A percentile compares a stretch with the other conserved stretches of the same genome.
These are phyloP conservation scores for Dioscorea cayenensis DNA, from an alignment of 116 monocot genomes.

Conservation along the genomic window DNA sequence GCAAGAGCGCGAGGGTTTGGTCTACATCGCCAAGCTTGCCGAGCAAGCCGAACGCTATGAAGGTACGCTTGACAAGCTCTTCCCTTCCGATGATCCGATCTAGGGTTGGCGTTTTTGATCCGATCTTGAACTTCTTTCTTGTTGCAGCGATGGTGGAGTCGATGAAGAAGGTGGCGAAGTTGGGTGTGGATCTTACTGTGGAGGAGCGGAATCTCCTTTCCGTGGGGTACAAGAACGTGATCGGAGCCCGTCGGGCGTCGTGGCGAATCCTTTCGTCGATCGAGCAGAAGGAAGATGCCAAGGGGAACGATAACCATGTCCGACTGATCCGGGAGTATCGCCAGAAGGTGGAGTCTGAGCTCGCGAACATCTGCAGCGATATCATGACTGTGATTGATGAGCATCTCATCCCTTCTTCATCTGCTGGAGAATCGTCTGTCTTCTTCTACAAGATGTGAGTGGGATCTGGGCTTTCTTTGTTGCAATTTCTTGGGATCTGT, in stretches of 20 bases:
- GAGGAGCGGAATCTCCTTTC: slow-evolving; percentile 6
- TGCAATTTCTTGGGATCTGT: neutral
- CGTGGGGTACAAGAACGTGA: slow-evolving; percentile 9
- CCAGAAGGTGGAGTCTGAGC: slow-evolving; percentile 5
- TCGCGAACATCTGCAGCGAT: neutral
- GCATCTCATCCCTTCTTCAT: slow-evolving; percentile 2
- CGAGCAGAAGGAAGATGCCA: slow-evolving; percentile 11
- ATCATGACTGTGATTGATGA: slow-evolving; percentile 5
- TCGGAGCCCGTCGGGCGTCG: slow-evolving; percentile 3
- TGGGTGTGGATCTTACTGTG: slow-evolving; percentile 2
- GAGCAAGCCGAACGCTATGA: slow-evolving; percentile 37
- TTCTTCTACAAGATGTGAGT: slow-evolving; percentile 8
- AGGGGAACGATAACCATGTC: slow-evolving; percentile 5
- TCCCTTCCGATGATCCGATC: neutral
- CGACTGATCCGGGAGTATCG: slow-evolving; percentile 6
- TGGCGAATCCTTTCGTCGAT: slow-evolving; percentile 11
- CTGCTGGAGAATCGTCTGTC: slow-evolving; percentile 3
- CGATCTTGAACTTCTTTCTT: neutral
- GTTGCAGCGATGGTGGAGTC: slow-evolving; percentile 4
- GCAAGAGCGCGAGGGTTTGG: slow-evolving; percentile 21
- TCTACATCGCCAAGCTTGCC: slow-evolving; percentile 32
- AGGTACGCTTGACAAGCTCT: neutral
- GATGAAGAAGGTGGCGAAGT: slow-evolving; percentile 5
- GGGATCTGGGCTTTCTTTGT: neutral
- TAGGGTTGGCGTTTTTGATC: neutral